Base-by-base conservation (phyloP, 345 rosid genomes). In the Salix caprea region DNA sequence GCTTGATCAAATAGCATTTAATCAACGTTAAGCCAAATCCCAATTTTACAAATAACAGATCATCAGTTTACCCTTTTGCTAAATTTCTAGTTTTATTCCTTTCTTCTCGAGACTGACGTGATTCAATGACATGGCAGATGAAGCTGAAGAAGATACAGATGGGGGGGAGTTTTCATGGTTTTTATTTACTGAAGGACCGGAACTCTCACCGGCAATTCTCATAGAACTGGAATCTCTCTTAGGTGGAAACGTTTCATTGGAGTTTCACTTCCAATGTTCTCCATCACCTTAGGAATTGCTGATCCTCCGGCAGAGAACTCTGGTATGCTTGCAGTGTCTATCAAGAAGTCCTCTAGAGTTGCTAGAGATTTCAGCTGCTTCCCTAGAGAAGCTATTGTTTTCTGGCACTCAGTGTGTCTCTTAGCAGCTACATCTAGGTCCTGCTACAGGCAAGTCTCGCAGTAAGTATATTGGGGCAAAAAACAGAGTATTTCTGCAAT, bases 291-390 rank as follows among this genome's bases (percentile, higher is more conserved):
- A 32, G 83, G 76, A 71, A 74, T 67, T 72, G 73, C 64, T 39
- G 87, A 69, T 82, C 75, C 81, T 60, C 68, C 79, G 2, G 68
- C 70, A 73, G 85, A 64, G 54, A 88, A 82, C 65, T 83, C 89
- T 0, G 89, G 88, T 80, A 90, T 77, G 81, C 87, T 85, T 5
- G 84, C 77, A 56, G 97, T 90, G 85, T 95, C 98, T 3, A 90
- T 84, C 78, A 95, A 86, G 88, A 95, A 95, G 81, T 95, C 99
- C 82, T 95, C 97, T 21, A 93, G 86, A 23, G 98, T 93, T 76
- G 97, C 99, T 66, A 95, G 92, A 77, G 99, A 95, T 61, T 91
- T 91, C 56, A 95, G 82, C 78, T 93, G 99, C 78, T 89, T 86
- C 65, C 96, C 93, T 13, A 95, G 84, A 44, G 99, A 93, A 58